A percentile compares a stretch with the other conserved stretches of the same genome.
These are phyloP conservation scores for Penstemon newberryi DNA, from an alignment of 257 asterid genomes.

Conservation along the genomic window DNA sequence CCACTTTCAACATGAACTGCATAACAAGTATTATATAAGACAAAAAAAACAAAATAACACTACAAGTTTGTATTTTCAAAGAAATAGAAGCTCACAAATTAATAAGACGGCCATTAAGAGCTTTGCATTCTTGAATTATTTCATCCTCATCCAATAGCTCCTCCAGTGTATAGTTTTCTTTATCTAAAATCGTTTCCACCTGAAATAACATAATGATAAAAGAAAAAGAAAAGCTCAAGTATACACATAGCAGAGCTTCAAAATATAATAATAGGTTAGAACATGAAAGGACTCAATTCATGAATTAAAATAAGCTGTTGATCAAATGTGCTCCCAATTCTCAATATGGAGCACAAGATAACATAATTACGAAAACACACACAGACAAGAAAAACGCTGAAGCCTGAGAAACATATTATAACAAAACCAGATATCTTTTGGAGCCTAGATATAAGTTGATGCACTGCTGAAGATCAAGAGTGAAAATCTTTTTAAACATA, in stretches of 20 bases:
- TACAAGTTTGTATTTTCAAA: not conserved
- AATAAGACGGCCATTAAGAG: slow-evolving; percentile 83
- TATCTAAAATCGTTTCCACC: slow-evolving; percentile 89
- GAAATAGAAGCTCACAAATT: slow-evolving; percentile 62
- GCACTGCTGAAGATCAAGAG: not conserved
- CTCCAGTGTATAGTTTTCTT: slow-evolving; percentile 67
- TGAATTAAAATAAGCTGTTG: not conserved
- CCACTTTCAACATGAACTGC: slow-evolving; percentile 8
- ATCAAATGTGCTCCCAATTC: slow-evolving; percentile 13
- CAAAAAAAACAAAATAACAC: not conserved
- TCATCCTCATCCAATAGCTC: slow-evolving; percentile 95
- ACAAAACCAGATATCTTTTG: not conserved
- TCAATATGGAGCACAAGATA: slow-evolving; percentile 9
- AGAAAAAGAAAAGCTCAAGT: slow-evolving; percentile 2
- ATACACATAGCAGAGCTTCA: slow-evolving; percentile 12
- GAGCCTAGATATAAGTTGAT: not conserved
- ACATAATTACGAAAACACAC: slow-evolving; percentile 16
- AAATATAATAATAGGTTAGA: not conserved
- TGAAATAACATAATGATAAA: slow-evolving; percentile 38
- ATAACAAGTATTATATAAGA: not conserved
- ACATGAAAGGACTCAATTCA: slow-evolving; percentile 9
- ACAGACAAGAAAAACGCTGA: slow-evolving; percentile 1
- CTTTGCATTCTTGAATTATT: slow-evolving; percentile 93
- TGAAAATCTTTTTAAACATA: not conserved
- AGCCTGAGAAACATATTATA: not conserved